Evolutionary conservation across 164 flowering plant genomes (phyloP), one percentile per base, ranked within the genome.

Genomic region (Vitis labrusca): DNA sequence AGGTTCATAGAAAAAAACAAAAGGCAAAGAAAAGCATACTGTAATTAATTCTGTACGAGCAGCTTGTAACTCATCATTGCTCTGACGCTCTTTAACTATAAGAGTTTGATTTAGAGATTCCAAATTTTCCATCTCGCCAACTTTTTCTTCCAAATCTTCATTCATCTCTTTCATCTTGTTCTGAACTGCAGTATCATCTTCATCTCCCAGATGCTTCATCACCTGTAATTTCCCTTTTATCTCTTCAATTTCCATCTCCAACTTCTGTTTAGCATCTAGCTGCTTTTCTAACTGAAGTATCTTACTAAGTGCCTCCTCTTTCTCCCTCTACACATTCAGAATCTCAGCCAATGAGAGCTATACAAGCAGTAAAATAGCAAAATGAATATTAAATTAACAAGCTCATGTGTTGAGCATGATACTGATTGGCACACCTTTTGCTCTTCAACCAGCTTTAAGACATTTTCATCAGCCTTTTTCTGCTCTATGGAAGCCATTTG

Each of bases 231-330:
- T 85, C n/a, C 93, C 91, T 79, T 84, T 89, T 0, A 86, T 55
- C 59, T 89, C 89, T 71, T 79, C 76, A 70, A 89, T 89, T 61
- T 89, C 89, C 89, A 89, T 79, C 63, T 84, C 91, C 64, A 89
- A 51, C 73, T 81, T 87, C 76, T 87, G 91, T 63, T 89, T 87
- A 17, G 85, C 87, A 73, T 79, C 84, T 59, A 89, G 69, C 72
- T 87, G 79, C 74, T 73, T 80, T 71, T 86, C 85, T 59, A 89
- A 67, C 62, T 81, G 68, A 50, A 85, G 81, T 12, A 89, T 78
- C 76, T 84, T 81, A 13, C 63, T 77, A 8, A 89, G 50, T 27
- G 84, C 85, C 54, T 77, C 89, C 76, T 87, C 83, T 63, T 84
- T 89, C 76, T 89, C 91, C 73, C 79, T 83, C 93, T 88, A 82